phyloP scores from a whole-genome alignment of 768 basidiomycete species.

The Tylopilus cervinicoccineus region DNA sequence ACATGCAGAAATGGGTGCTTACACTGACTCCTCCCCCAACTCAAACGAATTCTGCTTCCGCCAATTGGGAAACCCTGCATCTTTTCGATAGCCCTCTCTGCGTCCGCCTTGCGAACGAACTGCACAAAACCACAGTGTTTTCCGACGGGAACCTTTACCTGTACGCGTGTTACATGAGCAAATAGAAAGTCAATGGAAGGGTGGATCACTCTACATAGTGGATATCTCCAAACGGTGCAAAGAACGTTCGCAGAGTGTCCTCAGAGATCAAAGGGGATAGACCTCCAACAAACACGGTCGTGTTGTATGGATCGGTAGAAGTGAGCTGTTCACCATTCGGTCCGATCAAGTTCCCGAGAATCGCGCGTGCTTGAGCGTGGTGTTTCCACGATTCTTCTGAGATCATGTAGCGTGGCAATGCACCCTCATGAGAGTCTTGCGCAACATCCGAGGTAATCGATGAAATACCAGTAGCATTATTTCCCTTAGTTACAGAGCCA shows the following conservation, averaged over 20 bases:
- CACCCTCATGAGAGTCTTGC: conserved; percentile 41
- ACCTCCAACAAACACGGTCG: conserved; percentile 93
- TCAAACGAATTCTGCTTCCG: conserved; percentile 84
- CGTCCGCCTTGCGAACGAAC: conserved; percentile 88
- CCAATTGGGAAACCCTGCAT: conserved; percentile 97
- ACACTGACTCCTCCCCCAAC: conserved; percentile 96
- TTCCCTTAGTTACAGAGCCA: conserved; percentile 32
- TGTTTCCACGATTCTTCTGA: conserved; percentile 83
- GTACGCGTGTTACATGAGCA: conserved; percentile 6
- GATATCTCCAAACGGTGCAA: conserved; percentile 89
- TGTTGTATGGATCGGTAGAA: conserved; percentile 92
- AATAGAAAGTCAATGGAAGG: background rate
- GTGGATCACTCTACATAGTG: conserved; percentile 63
- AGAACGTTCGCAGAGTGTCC: conserved; percentile 87
- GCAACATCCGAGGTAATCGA: conserved; percentile 34
- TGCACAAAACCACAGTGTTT: conserved; percentile 97
- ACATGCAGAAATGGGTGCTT: background rate
- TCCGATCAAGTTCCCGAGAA: conserved; percentile 78
- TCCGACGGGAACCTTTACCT: conserved; percentile 96
- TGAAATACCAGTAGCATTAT: conserved; percentile 23
- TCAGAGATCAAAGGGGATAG: conserved; percentile 85
- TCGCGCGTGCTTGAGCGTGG: conserved; percentile 77
- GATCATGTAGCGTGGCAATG: conserved; percentile 51
- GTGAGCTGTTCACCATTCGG: conserved; percentile 85
- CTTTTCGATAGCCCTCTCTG: conserved; percentile 89